These are phyloP conservation scores for Kwoniella heveanensis DNA, from an alignment of 768 basidiomycete species.

Conservation along the genomic window DNA sequence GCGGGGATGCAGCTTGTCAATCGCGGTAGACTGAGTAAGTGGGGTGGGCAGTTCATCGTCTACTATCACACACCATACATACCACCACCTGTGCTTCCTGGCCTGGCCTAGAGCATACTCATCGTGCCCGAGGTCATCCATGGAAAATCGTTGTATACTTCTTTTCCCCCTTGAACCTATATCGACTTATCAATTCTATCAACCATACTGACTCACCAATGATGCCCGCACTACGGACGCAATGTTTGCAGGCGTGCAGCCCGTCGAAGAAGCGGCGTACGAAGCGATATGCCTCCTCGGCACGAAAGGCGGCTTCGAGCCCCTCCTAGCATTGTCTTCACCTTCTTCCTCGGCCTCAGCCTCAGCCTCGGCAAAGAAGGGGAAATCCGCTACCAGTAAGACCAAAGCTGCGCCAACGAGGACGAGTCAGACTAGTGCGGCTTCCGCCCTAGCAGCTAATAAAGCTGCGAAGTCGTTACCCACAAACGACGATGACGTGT, in stretches of 20 bases:
- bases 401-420: not conserved
- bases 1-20: slow-evolving; percentile 77
- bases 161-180: no score
- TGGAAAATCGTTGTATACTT: no score
- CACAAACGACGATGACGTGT: not conserved
- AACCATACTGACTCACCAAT: not conserved
- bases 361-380: not conserved
- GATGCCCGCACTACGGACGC: no score
- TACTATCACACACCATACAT: no score
- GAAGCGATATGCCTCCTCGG: slow-evolving; percentile 66
- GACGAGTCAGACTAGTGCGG: not conserved
- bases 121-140: no score
- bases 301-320: slow-evolving; percentile 75
- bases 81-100: no score
- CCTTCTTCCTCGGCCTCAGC: not conserved
- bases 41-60: no score
- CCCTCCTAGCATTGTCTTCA: not conserved
- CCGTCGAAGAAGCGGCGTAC: slow-evolving; percentile 70
- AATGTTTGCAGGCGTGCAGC: slow-evolving; percentile 78
- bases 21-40: slow-evolving; percentile 72
- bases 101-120: no score
- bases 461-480: not conserved
- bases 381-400: not conserved
- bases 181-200: no score
- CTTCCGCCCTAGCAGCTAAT: not conserved